Percentiles rank a stretch among this genome's conserved stretches.
Conservation (phyloP, 2,329 filamentous ascomycete genomes). For the Fusarium nanum region DNA sequence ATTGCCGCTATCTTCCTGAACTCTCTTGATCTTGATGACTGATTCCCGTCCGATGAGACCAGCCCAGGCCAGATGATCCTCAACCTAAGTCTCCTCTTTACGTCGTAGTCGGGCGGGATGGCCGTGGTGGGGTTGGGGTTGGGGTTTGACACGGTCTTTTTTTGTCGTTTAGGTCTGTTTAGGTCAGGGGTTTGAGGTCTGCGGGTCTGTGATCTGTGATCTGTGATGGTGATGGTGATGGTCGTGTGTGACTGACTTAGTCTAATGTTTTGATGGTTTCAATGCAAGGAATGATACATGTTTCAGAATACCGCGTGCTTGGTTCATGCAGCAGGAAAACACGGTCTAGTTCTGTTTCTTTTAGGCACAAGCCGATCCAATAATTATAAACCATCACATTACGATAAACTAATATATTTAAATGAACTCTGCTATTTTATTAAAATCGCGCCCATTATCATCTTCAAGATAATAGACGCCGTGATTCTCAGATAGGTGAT, state of each 20-base stretch:
- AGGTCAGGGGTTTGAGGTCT: conserved; percentile 36
- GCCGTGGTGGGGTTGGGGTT: conserved; percentile 39
- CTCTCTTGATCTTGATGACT: background rate
- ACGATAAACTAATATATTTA: background rate
- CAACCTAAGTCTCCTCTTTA: conserved; percentile 19
- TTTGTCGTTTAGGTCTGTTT: conserved; percentile 20
- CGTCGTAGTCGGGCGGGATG: conserved; percentile 38
- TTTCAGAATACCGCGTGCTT: conserved; percentile 33
- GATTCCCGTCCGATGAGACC: background rate
- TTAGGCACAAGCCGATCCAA: background rate
- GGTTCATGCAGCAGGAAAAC: background rate
- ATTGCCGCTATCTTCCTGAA: conserved; percentile 1
- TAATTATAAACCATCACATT: background rate
- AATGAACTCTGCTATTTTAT: background rate
- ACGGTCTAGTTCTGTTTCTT: background rate
- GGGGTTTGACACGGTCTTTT: conserved; percentile 24
- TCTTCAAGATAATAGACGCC: background rate
- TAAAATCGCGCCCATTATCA: background rate
- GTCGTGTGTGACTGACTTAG: conserved; percentile 1
- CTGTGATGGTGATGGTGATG: conserved; percentile 13
- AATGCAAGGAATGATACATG: conserved; percentile 31
- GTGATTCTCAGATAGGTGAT: conserved; percentile 3
- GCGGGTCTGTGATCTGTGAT: conserved; percentile 25
- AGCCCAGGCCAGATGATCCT: conserved; percentile 35
- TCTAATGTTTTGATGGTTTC: conserved; percentile 4